Conservation (phyloP, 106 monocot genomes). For the Dendrobium nobile region DNA sequence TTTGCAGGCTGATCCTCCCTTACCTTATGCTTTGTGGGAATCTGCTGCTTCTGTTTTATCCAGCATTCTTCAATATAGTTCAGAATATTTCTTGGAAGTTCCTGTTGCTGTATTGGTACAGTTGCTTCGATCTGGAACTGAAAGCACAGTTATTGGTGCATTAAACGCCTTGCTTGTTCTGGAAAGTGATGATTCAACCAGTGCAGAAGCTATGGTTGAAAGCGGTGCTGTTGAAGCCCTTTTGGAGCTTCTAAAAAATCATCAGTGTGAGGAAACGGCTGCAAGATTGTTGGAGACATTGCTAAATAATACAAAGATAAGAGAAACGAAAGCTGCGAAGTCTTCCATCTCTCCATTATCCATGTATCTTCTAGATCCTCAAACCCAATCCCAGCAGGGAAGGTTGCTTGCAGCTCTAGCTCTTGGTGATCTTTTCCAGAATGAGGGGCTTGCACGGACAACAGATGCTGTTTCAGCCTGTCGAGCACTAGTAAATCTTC, state of each 20-base stretch:
- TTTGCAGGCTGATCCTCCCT: slow-evolving; percentile 74
- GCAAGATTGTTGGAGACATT: slow-evolving; percentile 90
- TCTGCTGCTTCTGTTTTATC: slow-evolving; percentile 84
- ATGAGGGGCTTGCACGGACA: slow-evolving; percentile 76
- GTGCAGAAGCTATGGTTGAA: slow-evolving; percentile 95
- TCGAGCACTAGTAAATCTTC: slow-evolving; percentile 91
- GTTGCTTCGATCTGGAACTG: slow-evolving; percentile 81
- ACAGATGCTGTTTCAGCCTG: slow-evolving; percentile 89
- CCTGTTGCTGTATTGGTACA: slow-evolving; percentile 93
- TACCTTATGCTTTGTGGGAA: slow-evolving; percentile 92
- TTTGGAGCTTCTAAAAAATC: slow-evolving; percentile 70
- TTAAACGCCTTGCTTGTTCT: slow-evolving; percentile 92
- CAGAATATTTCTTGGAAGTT: slow-evolving; percentile 92
- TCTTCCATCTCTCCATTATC: slow-evolving; percentile 84
- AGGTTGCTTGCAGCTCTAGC: slow-evolving; percentile 83
- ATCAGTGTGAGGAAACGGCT: slow-evolving; percentile 93
- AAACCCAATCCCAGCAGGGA: slow-evolving; percentile 94
- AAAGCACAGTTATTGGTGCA: slow-evolving; percentile 86
- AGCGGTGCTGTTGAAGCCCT: slow-evolving; percentile 90
- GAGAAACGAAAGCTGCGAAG: slow-evolving; percentile 88
- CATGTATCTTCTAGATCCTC: slow-evolving; percentile 91
- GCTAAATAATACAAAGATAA: slow-evolving; percentile 83
- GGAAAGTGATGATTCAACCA: slow-evolving; percentile 97
- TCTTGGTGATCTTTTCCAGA: slow-evolving; percentile 97
- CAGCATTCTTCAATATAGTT: slow-evolving; percentile 84